phyloP scores from a whole-genome alignment of 1,139 yeast species.

The Zygosaccharomyces pseudobailii region DNA sequence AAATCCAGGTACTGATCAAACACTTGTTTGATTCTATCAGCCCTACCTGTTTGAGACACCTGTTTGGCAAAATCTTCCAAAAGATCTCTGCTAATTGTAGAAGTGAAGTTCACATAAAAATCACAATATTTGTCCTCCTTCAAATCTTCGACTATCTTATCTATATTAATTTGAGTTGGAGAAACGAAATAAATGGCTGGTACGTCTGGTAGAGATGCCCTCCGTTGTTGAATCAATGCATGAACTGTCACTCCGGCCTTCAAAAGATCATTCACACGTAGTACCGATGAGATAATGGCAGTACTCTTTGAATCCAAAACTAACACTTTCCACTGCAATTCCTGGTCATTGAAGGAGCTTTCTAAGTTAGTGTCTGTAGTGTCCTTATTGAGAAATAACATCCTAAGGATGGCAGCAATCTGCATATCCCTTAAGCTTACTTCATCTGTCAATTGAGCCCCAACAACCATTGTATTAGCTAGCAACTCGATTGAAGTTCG shows the following conservation, averaged over 20 bases:
- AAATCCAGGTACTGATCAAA: slow-evolving; percentile 91
- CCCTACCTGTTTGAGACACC: slow-evolving; percentile 66
- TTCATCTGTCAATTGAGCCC: slow-evolving; percentile 12
- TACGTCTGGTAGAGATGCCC: slow-evolving; percentile 85
- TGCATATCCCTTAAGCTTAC: slow-evolving; percentile 26
- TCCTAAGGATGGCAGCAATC: slow-evolving; percentile 59
- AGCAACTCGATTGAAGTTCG: background rate
- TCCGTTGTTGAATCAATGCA: slow-evolving; percentile 58
- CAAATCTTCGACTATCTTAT: slow-evolving; percentile 65
- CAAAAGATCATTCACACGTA: slow-evolving; percentile 84
- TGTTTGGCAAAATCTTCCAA: slow-evolving; percentile 86
- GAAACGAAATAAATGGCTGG: slow-evolving; percentile 90
- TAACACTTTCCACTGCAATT: slow-evolving; percentile 87
- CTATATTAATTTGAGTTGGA: slow-evolving; percentile 75
- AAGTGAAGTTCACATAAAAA: slow-evolving; percentile 80
- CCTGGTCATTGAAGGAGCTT: slow-evolving; percentile 49
- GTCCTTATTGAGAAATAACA: slow-evolving; percentile 73
- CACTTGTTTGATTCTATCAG: slow-evolving; percentile 73
- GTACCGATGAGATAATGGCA: slow-evolving; percentile 78
- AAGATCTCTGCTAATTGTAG: slow-evolving; percentile 67
- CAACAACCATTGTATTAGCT: background rate
- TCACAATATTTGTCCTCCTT: slow-evolving; percentile 69
- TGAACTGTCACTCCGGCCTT: slow-evolving; percentile 90
- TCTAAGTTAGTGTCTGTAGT: slow-evolving; percentile 49
- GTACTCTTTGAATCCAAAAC: slow-evolving; percentile 78